Evolutionary conservation across 192 early-diverging fungal genomes (phyloP).

Genomic region (Backusella psychrophila): DNA sequence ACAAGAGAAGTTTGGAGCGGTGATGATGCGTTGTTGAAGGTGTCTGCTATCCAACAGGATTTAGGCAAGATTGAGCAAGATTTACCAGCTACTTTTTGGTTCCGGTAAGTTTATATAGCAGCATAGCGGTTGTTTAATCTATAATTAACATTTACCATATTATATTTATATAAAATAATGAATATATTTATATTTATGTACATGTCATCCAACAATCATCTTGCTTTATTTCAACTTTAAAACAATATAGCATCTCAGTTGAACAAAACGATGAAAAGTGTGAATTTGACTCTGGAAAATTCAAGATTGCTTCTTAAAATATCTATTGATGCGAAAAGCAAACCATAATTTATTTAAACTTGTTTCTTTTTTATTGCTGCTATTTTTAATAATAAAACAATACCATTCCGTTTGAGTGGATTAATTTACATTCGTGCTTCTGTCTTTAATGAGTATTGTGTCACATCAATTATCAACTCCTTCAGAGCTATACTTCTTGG

Average conservation of each 20-base stretch:
- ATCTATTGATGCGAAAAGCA: background rate
- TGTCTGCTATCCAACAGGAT: conserved; percentile 14
- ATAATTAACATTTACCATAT: conserved; percentile 11
- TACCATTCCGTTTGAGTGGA: conserved; percentile 1
- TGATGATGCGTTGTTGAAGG: background rate
- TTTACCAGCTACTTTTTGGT: conserved; percentile 16
- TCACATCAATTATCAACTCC: conserved; percentile 2
- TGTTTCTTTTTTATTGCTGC: conserved; percentile 6
- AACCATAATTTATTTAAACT: conserved; percentile 8
- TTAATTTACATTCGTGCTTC: conserved; percentile 1
- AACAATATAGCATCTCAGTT: background rate
- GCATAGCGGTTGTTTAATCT: conserved; percentile 6
- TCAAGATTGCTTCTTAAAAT: conserved; percentile 4
- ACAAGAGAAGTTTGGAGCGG: background rate
- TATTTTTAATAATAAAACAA: conserved; percentile 6
- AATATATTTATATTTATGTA: background rate
- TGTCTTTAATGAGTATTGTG: background rate
- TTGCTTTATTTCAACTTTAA: background rate
- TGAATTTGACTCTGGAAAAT: conserved; percentile 6
- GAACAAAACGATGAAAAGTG: conserved; percentile 2
- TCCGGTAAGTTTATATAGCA: conserved; percentile 8
- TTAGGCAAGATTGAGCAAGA: background rate
- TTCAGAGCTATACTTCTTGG: background rate
- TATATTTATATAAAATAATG: too few species aligned
- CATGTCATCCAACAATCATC: background rate